Evolutionary conservation across 2,329 filamentous ascomycete species (phyloP), one percentile per base, ranked within the genome.

Genomic region (Hawksworthiomyces lignivorus): DNA sequence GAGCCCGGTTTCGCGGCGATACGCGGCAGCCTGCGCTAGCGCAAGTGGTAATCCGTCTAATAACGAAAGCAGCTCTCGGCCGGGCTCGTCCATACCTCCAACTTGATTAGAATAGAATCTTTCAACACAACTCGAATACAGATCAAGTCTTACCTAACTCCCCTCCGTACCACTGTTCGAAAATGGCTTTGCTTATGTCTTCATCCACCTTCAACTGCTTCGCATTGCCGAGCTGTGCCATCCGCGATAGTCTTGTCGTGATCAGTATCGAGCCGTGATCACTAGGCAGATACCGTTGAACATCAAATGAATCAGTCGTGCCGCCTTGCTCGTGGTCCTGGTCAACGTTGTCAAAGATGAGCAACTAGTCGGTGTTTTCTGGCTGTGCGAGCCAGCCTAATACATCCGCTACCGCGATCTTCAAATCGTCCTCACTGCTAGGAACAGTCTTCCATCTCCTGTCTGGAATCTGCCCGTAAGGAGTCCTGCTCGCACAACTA

Each of bases 331-430:
- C n/a, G 19, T 37, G 21, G 22, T 50, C 54, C 46, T 47, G 51
- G 48, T 63, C 58, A 36, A 60, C 50, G 41, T 62, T 62, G 50
- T 63, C 60, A 24, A 58, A 51, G 18, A 62, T 45, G 30, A 63
- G 45, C n/a, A 63, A 50, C 60, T 56, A 63, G 34, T 51, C 24
- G 18, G 18, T 40, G 39, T 62, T 61, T 4, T 52, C 46, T 14
- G 40, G 39, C 27, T 33, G 37, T 31, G 46, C 47, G n/a, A 60
- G 48, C 56, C 56, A 60, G 20, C 48, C 39, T 41, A 58, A 36
- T 41, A 56, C 48, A 28, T 55, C 50, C 36, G 48, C 43, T 19
- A 52, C 49, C 29, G 50, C 46, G 10, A 21, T 27, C 15, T 53
- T 33, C 21, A 52, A 30, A 31, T 52, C 46, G 9, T 45, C 41